Base-by-base conservation (phyloP, 306 rosid genomes). In the Mimosa pudica region DNA sequence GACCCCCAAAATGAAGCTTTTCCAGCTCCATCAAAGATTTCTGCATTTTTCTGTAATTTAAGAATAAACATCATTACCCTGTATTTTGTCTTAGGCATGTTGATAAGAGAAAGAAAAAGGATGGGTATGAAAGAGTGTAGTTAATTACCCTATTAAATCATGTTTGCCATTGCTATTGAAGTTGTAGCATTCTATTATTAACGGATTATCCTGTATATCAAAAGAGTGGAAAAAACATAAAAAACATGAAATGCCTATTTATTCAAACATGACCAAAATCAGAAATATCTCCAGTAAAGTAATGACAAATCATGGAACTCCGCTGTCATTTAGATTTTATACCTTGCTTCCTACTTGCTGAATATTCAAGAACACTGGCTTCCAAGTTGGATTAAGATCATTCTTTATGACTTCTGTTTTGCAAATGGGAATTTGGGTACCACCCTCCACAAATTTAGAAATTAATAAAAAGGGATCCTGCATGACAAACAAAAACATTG, bases 321-420 rank as follows among this genome's bases (percentile, higher is more conserved):
- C 5, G 3, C 20, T 70, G 48, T 10, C 30, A 58, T 42, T 76
- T 18, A 61, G 73, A 72, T 73, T 79, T 75, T 85, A 69, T 85
- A 96, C 99, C 98, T 91, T 96, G 93, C 98, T 87, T 89, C 98
- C 99, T 81, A 88, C 91, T 89, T 96, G 98, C 83, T 93, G 98
- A 81, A 90, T 86, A 89, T 88, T 96, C 86, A 96, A 84, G 89
- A 82, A 93, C 33, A 96, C 82, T 69, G 94, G 87, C 84, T 91
- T 96, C 99, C 98, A 96, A 38, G 72, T 47, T 17, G 99, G 99
- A 81, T 82, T 88, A 75, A 86, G 96, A 71, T 96, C 98, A 84
- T 91, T 93, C 85, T 96, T 96, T 80, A 89, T 71, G 70, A 89
- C 99, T 86, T 96, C 98, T 55, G 99, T 93, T 87, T 93, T 96